Percentiles rank a stretch among this genome's conserved stretches.
Evolutionary conservation across 495 filamentous ascomycete species (phyloP).

Genomic region (Xylaria scruposa): DNA sequence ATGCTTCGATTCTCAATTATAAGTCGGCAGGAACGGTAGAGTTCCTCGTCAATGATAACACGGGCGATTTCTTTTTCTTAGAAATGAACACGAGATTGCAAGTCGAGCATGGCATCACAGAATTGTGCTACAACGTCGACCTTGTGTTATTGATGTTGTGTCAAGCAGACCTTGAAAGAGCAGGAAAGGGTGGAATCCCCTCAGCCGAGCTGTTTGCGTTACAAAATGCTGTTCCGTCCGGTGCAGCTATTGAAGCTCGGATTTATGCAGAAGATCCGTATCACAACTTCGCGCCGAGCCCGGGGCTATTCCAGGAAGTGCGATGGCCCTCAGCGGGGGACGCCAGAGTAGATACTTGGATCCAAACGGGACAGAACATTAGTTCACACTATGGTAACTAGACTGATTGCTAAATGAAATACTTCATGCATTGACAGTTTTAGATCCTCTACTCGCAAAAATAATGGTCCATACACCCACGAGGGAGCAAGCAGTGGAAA

Average conservation of each 20-base stretch:
- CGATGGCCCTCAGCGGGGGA: constrained; percentile 50
- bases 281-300: constrained; percentile 62
- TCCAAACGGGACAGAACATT: constrained; percentile 60
- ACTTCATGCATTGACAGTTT: constrained; percentile 23
- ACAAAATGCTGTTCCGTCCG: constrained; percentile 21
- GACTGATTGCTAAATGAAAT: not conserved
- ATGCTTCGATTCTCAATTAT: constrained; percentile 63
- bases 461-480: constrained; percentile 59
- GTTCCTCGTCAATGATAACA: constrained; percentile 67
- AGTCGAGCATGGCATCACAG: constrained; percentile 72
- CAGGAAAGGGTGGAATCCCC: constrained; percentile 30
- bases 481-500: constrained; percentile 50
- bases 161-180: constrained; percentile 31
- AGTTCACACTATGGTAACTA: constrained; percentile 59
- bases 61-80: constrained; percentile 67
- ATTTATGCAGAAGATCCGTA: constrained; percentile 68
- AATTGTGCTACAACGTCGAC: constrained; percentile 65
- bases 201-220: constrained; percentile 25
- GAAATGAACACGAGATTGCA: constrained; percentile 74
- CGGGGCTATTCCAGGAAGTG: constrained; percentile 63
- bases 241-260: constrained; percentile 62
- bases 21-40: constrained; percentile 67
- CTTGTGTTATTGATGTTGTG: constrained; percentile 57
- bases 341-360: constrained; percentile 67
- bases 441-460: constrained; percentile 67